A percentile compares a stretch with the other conserved stretches of the same genome.
phyloP scores from a whole-genome alignment of 78 protist genomes.

The Dictyostelium citrinum region DNA sequence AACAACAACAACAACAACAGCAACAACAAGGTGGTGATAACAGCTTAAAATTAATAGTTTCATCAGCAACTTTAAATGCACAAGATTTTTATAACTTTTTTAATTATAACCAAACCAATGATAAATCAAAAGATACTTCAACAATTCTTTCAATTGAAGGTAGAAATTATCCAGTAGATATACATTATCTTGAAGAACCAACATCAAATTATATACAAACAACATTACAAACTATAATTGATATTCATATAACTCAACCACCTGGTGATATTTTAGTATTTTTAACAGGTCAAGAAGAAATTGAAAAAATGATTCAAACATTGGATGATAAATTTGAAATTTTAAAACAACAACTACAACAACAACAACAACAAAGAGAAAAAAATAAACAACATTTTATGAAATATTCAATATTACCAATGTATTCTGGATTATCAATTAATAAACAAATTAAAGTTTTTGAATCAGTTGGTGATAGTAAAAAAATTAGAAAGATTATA shows the following conservation, averaged over 20 bases:
- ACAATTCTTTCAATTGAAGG: constrained; percentile 77
- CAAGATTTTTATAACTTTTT: constrained; percentile 80
- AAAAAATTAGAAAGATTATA: constrained; percentile 91
- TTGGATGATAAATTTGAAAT: constrained; percentile 12
- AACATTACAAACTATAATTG: constrained; percentile 95
- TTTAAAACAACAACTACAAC: neutral
- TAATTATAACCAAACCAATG: constrained; percentile 13
- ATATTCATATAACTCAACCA: constrained; percentile 95
- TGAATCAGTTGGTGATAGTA: neutral
- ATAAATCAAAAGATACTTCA: constrained; percentile 36
- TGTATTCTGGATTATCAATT: constrained; percentile 83
- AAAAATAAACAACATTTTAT: neutral
- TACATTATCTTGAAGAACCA: constrained; percentile 92
- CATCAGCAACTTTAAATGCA: constrained; percentile 96
- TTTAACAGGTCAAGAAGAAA: constrained; percentile 96
- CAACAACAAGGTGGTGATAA: neutral
- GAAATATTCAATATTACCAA: constrained; percentile 55
- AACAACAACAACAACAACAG: neutral
- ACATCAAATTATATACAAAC: constrained; percentile 97
- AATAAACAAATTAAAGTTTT: constrained; percentile 81
- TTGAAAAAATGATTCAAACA: neutral
- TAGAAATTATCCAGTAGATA: constrained; percentile 87
- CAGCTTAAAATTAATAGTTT: constrained; percentile 90
- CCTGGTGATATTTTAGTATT: constrained; percentile 99
- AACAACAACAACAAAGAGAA: constrained; percentile 8